Conservation (phyloP, 352 stramenopile genomes). For the Pythium grandisporangium region DNA sequence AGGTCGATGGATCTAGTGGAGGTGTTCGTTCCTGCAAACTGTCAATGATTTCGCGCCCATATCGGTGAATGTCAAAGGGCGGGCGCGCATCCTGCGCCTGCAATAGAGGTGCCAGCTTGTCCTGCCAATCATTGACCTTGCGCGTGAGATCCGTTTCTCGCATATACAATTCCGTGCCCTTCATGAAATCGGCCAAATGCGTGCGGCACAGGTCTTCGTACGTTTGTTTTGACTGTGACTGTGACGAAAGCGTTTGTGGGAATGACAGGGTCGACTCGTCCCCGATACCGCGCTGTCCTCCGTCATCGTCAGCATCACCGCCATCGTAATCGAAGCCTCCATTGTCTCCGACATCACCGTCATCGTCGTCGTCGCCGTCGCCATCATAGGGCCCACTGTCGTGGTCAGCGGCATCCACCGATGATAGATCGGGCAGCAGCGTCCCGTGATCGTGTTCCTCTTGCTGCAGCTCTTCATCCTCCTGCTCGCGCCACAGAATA, state of each 20-base stretch:
- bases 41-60: constrained; percentile 45
- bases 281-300: constrained; percentile 6
- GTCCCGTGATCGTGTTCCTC: constrained; percentile 37
- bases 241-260: constrained; percentile 5
- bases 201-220: constrained; percentile 73
- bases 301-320: constrained; percentile 21
- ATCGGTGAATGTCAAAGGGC: constrained; percentile 71
- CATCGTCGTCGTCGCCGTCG: constrained; percentile 13
- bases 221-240: constrained; percentile 20
- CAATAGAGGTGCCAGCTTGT: constrained; percentile 59
- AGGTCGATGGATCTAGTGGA: constrained; percentile 21
- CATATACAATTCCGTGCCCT: constrained; percentile 70
- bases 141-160: constrained; percentile 63
- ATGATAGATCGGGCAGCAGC: constrained; percentile 21
- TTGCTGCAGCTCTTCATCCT: constrained; percentile 57
- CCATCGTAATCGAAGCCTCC: constrained; percentile 11
- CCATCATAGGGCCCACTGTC: constrained; percentile 11
- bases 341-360: constrained; percentile 21
- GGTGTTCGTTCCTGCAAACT: constrained; percentile 20
- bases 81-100: constrained; percentile 59
- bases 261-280: constrained; percentile 1
- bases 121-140: constrained; percentile 68
- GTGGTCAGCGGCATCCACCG: constrained; percentile 8
- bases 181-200: constrained; percentile 75
- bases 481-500: constrained; percentile 57